Conservation (phyloP, 768 basidiomycete genomes). For the Cystobasidium tubakii region DNA sequence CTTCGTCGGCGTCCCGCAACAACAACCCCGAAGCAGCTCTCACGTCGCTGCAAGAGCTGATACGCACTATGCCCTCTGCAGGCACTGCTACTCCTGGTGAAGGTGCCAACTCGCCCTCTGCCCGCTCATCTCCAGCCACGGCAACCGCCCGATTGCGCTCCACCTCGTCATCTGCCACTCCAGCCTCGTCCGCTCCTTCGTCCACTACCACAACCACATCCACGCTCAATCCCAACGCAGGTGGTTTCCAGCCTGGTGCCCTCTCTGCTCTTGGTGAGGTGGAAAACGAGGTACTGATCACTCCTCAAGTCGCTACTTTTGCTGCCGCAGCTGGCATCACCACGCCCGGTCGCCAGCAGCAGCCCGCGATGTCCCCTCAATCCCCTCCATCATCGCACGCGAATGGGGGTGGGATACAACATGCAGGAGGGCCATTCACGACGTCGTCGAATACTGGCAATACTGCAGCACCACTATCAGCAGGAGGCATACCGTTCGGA, state of each 20-base stretch:
- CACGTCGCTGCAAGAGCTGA: slow-evolving; percentile 58
- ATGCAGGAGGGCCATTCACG: slow-evolving; percentile 22
- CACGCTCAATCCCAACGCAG: slow-evolving; percentile 54
- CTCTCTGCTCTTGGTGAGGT: slow-evolving; percentile 54
- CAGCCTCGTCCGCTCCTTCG: slow-evolving; percentile 55
- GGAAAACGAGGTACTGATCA: slow-evolving; percentile 45
- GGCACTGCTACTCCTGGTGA: slow-evolving; percentile 36
- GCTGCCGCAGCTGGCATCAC: slow-evolving; percentile 37
- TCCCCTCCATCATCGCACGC: slow-evolving; percentile 29
- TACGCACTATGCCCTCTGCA: slow-evolving; percentile 64
- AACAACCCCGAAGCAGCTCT: slow-evolving; percentile 28
- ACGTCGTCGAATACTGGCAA: not conserved
- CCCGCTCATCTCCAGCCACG: slow-evolving; percentile 49
- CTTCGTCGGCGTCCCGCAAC: slow-evolving; percentile 45
- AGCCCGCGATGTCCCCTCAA: not conserved
- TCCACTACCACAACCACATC: slow-evolving; percentile 25
- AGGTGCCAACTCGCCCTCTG: slow-evolving; percentile 68
- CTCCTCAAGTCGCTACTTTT: slow-evolving; percentile 43
- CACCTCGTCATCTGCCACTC: slow-evolving; percentile 56
- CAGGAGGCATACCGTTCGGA: slow-evolving; percentile 8
- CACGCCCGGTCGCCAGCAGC: slow-evolving; percentile 49
- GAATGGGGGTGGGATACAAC: not conserved
- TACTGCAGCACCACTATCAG: not conserved
- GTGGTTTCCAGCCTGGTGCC: slow-evolving; percentile 55
- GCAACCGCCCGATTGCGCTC: slow-evolving; percentile 53